phyloP scores from a whole-genome alignment of 257 asterid species.

The Buddleja alternifolia region DNA sequence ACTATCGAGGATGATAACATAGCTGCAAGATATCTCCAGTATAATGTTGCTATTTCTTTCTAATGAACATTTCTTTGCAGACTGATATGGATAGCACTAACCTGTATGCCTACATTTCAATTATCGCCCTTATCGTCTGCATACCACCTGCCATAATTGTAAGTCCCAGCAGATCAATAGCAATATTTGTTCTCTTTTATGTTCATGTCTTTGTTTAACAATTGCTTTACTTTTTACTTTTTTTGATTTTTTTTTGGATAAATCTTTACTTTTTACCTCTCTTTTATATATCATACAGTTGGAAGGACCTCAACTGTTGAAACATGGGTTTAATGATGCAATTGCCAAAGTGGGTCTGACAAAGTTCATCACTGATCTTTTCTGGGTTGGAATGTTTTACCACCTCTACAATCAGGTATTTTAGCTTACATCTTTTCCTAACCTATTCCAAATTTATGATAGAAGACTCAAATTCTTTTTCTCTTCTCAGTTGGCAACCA shows the following conservation, averaged over 20 bases:
- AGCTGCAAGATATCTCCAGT: too few relatives aligned
- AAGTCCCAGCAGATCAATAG: constrained; percentile 32
- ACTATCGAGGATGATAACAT: constrained; percentile 4
- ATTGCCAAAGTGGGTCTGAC: constrained; percentile 86
- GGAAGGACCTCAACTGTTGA: constrained; percentile 83
- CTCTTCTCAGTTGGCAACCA: constrained; percentile 79
- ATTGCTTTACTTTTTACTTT: constrained; percentile 4
- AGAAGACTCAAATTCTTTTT: neutral
- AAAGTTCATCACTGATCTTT: constrained; percentile 84
- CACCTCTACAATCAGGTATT: constrained; percentile 98
- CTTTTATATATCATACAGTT: constrained; percentile 41
- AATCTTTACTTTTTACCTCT: neutral
- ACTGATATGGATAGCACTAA: constrained; percentile 97
- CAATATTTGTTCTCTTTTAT: neutral
- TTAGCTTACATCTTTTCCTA: neutral
- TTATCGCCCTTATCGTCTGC: constrained; percentile 77
- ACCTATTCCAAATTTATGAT: constrained; percentile 1
- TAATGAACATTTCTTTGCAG: constrained; percentile 48
- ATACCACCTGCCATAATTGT: constrained; percentile 86
- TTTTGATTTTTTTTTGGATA: too few relatives aligned
- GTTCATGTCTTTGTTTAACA: neutral
- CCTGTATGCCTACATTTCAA: constrained; percentile 82
- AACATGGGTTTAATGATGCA: constrained; percentile 83
- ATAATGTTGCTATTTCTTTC: too few relatives aligned
- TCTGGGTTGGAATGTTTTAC: constrained; percentile 99